Evolutionary conservation across 2,329 filamentous ascomycete species (phyloP), one percentile per base, ranked within the genome.

Genomic region (Trichoderma brevicompactum): DNA sequence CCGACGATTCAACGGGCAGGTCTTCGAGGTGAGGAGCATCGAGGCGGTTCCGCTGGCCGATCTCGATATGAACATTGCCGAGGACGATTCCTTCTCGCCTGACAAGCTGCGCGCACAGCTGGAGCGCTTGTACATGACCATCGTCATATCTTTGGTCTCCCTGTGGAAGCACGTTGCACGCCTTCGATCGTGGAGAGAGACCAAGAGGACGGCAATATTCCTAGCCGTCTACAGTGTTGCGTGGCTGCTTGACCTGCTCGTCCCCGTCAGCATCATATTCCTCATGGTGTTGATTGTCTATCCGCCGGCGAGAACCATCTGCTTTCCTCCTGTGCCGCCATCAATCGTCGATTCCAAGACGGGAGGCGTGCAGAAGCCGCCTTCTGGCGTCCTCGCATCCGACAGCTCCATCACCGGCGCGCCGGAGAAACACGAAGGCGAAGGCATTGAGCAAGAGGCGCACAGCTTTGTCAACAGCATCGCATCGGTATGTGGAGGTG

Each of bases 1-100:
- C 36, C 81, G 91, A 28, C 82, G 91, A 1, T 93, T 94, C 75
- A 88, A 94, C 74, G 92, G 92, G 80, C 84, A 87, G 77, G 78
- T 85, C 60, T 86, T 86, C 68, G 79, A 85, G 77, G 90, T 95
- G 70, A 92, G 91, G 74, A 87, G 89, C 34, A 85, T 89, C 8
- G 70, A 75, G 0, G 71, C 77, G 43, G 66, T 72, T 0, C 77
- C 77, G 0, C 83, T 90, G 1, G 90, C 89, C 6, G 86, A 87
- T 13, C 79, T 96, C 43, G 92, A 96, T 74, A 83, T 96, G 66
- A 92, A 93, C 70, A 89, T 92, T 64, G 89, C 91, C 5, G 89
- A 93, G 44, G 89, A 94, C 62, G 92, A 95, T 69, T 90, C 94
- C 65, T 95, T 95, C 74, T 92, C 90, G 0, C 92, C 92, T 0